phyloP scores from a whole-genome alignment of 2,329 filamentous ascomycete genomes.

The Orbilia javanica region DNA sequence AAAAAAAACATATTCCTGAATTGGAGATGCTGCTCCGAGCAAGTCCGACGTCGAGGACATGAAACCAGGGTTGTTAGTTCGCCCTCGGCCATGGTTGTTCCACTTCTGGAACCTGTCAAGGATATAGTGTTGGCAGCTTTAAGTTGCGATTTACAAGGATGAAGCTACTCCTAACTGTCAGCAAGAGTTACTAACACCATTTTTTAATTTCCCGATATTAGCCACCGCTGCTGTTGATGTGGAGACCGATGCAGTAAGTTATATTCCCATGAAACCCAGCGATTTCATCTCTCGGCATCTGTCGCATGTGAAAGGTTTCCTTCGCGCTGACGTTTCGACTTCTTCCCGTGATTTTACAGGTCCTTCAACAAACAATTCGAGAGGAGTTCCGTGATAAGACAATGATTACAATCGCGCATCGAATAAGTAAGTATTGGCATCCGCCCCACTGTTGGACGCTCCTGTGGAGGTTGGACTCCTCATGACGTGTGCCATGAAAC shows the following conservation, averaged over 20 bases:
- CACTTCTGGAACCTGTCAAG: slow-evolving; percentile 7
- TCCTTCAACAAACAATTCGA: slow-evolving; percentile 58
- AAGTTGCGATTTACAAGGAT: slow-evolving; percentile 29
- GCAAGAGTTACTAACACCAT: slow-evolving; percentile 36
- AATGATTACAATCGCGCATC: slow-evolving; percentile 97
- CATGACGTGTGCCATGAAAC: slow-evolving; percentile 4
- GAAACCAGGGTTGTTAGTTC: slow-evolving; percentile 13
- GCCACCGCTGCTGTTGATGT: slow-evolving; percentile 74
- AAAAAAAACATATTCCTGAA: not conserved
- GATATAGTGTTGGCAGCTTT: slow-evolving; percentile 4
- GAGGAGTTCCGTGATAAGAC: slow-evolving; percentile 83
- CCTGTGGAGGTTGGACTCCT: slow-evolving; percentile 1
- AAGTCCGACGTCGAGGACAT: not conserved
- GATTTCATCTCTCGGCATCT: slow-evolving; percentile 50
- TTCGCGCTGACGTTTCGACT: slow-evolving; percentile 65
- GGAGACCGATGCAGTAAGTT: slow-evolving; percentile 67
- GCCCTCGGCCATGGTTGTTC: slow-evolving; percentile 15
- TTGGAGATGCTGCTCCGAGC: slow-evolving; percentile 19
- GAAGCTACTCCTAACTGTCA: slow-evolving; percentile 58
- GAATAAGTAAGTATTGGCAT: slow-evolving; percentile 73
- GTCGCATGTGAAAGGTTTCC: slow-evolving; percentile 27
- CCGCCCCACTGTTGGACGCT: slow-evolving; percentile 2
- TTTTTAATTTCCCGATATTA: slow-evolving; percentile 63
- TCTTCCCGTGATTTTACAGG: slow-evolving; percentile 22
- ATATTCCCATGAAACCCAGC: slow-evolving; percentile 15